Conservation (phyloP, 371 early-diverging fungal species). For the Rhizopus stolonifer region DNA sequence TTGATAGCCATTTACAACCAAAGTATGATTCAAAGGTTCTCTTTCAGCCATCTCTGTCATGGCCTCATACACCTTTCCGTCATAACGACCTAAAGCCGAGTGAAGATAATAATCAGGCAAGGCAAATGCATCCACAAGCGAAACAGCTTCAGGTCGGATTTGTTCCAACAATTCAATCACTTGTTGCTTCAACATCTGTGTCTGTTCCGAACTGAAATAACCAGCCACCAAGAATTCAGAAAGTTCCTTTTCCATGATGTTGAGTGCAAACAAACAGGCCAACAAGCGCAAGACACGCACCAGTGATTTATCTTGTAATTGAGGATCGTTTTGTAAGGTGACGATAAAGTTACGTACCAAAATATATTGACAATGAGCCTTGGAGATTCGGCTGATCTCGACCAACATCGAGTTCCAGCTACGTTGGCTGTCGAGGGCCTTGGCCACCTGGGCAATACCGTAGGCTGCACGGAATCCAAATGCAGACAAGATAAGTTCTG, state of each 20-base stretch:
- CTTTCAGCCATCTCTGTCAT: conserved; percentile 67
- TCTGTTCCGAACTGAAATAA: conserved; percentile 49
- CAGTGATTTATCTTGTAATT: conserved; percentile 35
- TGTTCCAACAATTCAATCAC: conserved; percentile 53
- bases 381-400: conserved; percentile 60
- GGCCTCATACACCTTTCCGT: conserved; percentile 76
- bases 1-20: conserved; percentile 59
- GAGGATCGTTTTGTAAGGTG: conserved; percentile 39
- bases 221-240: conserved; percentile 64
- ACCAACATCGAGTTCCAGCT: conserved; percentile 71
- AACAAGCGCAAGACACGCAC: conserved; percentile 29
- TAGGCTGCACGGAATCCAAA: conserved; percentile 70
- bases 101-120: conserved; percentile 75
- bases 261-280: conserved; percentile 59
- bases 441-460: conserved; percentile 52
- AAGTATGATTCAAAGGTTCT: conserved; percentile 67
- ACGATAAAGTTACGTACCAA: conserved; percentile 58
- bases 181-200: conserved; percentile 44
- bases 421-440: conserved; percentile 53
- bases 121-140: conserved; percentile 77
- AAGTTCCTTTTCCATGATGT: conserved; percentile 65
- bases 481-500: conserved; percentile 60
- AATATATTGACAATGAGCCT: conserved; percentile 69
- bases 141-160: conserved; percentile 70
- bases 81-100: conserved; percentile 73